A percentile compares a stretch with the other conserved stretches of the same genome.
phyloP scores from a whole-genome alignment of 805 yeast genomes.

The Danielozyma ontarioensis region DNA sequence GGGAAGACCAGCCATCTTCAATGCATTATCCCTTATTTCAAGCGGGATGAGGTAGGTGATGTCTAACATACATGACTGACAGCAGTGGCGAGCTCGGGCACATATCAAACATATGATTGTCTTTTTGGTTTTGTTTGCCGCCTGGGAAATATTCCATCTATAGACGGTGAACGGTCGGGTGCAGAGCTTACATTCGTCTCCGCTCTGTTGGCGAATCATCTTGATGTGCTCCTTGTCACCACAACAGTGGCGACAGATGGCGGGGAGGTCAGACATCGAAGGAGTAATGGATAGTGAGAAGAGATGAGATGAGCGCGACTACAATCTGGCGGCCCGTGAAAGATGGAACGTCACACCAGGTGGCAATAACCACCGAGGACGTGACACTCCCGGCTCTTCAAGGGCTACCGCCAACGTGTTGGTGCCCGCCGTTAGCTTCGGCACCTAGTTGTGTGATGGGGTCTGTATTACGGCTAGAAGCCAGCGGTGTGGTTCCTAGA shows the following conservation, averaged over 20 bases:
- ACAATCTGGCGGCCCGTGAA: background rate
- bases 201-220: constrained; percentile 63
- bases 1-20: constrained; percentile 60
- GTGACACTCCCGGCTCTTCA: constrained; percentile 1
- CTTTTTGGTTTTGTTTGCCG: constrained; percentile 41
- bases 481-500: no score
- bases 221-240: constrained; percentile 65
- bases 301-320: constrained; percentile 1
- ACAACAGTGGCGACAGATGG: constrained; percentile 68
- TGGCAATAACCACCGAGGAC: background rate
- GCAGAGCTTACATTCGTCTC: constrained; percentile 82
- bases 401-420: no score
- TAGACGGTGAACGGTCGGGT: constrained; percentile 79
- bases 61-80: constrained; percentile 86
- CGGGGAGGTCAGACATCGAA: constrained; percentile 39
- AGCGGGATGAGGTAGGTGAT: constrained; percentile 76
- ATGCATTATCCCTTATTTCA: constrained; percentile 71
- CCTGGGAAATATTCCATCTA: constrained; percentile 58
- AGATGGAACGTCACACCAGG: background rate
- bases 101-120: constrained; percentile 79
- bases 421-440: no score
- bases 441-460: no score
- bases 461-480: no score
- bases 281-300: no score
- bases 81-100: constrained; percentile 72